Conservation (phyloP, 495 filamentous ascomycete genomes). For the Cryomyces antarcticus region DNA sequence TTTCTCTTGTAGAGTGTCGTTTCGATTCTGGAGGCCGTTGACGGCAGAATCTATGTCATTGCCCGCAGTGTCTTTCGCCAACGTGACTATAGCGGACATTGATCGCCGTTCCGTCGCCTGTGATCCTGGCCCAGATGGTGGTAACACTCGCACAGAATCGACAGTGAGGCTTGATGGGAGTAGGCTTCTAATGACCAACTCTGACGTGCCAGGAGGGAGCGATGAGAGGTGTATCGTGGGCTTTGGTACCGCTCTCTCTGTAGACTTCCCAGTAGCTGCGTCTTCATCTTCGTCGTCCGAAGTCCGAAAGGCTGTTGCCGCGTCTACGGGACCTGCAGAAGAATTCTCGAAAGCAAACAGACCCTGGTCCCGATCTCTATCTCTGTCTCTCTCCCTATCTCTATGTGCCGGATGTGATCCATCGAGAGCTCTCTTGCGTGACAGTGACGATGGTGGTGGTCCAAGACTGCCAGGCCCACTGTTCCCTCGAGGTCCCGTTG, state of each 20-base stretch:
- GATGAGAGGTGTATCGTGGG: slow-evolving; percentile 65
- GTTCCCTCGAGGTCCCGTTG: slow-evolving; percentile 18
- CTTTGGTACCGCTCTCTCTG: slow-evolving; percentile 58
- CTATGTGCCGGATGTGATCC: slow-evolving; percentile 25
- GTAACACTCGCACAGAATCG: slow-evolving; percentile 59
- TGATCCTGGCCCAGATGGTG: slow-evolving; percentile 31
- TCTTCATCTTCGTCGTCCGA: slow-evolving; percentile 28
- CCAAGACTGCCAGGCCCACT: slow-evolving; percentile 66
- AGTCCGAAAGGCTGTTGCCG: slow-evolving; percentile 27
- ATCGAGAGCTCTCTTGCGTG: slow-evolving; percentile 31
- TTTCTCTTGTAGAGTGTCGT: no score
- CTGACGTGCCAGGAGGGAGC: slow-evolving; percentile 43
- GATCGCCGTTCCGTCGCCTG: slow-evolving; percentile 46
- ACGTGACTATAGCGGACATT: slow-evolving; percentile 60
- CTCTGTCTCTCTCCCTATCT: slow-evolving; percentile 5
- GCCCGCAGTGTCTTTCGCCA: slow-evolving; percentile 66
- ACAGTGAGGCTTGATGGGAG: slow-evolving; percentile 48
- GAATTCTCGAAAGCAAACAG: slow-evolving; percentile 37
- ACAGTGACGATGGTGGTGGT: slow-evolving; percentile 28
- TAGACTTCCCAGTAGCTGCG: slow-evolving; percentile 26
- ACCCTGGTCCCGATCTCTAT: slow-evolving; percentile 17
- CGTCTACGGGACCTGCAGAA: slow-evolving; percentile 16
- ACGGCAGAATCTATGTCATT: slow-evolving; percentile 71
- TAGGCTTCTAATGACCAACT: slow-evolving; percentile 50
- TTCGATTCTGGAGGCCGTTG: slow-evolving; percentile 54